Evolutionary conservation across 306 rosid species (phyloP).

Genomic region (Dryas drummondii): DNA sequence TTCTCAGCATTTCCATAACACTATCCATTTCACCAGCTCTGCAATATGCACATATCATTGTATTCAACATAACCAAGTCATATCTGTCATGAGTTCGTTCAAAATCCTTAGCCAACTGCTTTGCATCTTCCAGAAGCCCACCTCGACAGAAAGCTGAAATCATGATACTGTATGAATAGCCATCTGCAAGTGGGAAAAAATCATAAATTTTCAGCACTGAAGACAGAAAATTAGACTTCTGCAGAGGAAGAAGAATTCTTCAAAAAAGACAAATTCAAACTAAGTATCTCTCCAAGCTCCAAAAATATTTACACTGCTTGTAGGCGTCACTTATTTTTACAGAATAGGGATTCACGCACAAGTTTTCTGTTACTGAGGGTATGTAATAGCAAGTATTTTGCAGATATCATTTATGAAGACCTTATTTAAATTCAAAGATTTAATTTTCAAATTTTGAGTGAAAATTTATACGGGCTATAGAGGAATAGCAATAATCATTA

Average conservation of each 20-base stretch:
- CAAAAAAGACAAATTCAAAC: not conserved
- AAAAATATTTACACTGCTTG: not conserved
- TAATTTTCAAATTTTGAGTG: not conserved
- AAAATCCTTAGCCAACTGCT: conserved; percentile 72
- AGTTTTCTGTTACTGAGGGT: no score
- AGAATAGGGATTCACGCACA: not conserved
- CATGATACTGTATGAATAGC: conserved; percentile 93
- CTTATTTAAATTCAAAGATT: not conserved
- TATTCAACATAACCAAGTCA: conserved; percentile 82
- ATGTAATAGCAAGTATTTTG: not conserved
- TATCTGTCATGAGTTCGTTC: conserved; percentile 66
- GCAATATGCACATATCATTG: conserved; percentile 94
- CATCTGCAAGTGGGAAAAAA: conserved; percentile 61
- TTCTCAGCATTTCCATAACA: conserved; percentile 83
- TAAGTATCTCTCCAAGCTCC: not conserved
- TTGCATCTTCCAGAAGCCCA: conserved; percentile 85
- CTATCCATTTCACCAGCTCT: conserved; percentile 94
- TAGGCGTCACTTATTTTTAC: not conserved
- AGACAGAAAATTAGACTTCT: not conserved
- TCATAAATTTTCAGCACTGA: conserved; percentile 23
- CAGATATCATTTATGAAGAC: not conserved
- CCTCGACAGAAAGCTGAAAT: conserved; percentile 84
- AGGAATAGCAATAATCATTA: not conserved
- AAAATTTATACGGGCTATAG: not conserved
- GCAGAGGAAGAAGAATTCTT: conserved; percentile 6